A percentile compares a stretch with the other conserved stretches of the same genome.
Conservation (phyloP, 2,329 filamentous ascomycete genomes). For the Cytospora piceicola region DNA sequence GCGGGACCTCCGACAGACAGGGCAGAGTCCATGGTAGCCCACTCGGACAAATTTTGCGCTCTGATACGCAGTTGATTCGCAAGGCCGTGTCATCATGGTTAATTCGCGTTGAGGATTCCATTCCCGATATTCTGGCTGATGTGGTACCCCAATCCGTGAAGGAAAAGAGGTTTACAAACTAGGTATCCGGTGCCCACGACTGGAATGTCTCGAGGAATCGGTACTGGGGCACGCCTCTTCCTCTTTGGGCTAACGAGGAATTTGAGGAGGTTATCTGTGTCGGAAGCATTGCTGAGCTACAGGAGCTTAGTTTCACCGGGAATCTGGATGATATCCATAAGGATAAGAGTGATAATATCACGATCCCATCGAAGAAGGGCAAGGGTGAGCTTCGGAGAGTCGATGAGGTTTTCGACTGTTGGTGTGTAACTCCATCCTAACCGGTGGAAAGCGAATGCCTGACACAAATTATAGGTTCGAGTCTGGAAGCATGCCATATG, state of each 20-base stretch:
- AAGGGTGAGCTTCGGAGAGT: slow-evolving; percentile 79
- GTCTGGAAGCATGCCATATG: slow-evolving; percentile 93
- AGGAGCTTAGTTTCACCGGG: slow-evolving; percentile 78
- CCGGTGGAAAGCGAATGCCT: not conserved
- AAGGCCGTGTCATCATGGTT: slow-evolving; percentile 93
- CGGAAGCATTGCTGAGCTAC: slow-evolving; percentile 82
- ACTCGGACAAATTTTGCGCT: slow-evolving; percentile 95
- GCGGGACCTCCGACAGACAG: slow-evolving; percentile 79
- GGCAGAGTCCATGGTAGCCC: slow-evolving; percentile 82
- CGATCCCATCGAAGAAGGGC: slow-evolving; percentile 85
- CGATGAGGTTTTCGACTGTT: slow-evolving; percentile 92
- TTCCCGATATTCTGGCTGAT: slow-evolving; percentile 84
- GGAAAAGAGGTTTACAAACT: slow-evolving; percentile 85
- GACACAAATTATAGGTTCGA: slow-evolving; percentile 64
- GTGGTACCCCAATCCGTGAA: slow-evolving; percentile 89
- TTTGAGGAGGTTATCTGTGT: slow-evolving; percentile 83
- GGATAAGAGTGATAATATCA: slow-evolving; percentile 91
- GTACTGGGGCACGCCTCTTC: slow-evolving; percentile 93
- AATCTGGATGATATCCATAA: slow-evolving; percentile 85
- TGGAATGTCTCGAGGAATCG: slow-evolving; percentile 94
- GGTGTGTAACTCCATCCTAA: slow-evolving; percentile 39
- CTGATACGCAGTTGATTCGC: slow-evolving; percentile 93
- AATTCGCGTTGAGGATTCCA: slow-evolving; percentile 79
- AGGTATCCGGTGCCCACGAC: slow-evolving; percentile 87
- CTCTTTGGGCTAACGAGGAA: slow-evolving; percentile 89